phyloP scores from a whole-genome alignment of 73 alveolate species.

The Effrenium voratum region DNA sequence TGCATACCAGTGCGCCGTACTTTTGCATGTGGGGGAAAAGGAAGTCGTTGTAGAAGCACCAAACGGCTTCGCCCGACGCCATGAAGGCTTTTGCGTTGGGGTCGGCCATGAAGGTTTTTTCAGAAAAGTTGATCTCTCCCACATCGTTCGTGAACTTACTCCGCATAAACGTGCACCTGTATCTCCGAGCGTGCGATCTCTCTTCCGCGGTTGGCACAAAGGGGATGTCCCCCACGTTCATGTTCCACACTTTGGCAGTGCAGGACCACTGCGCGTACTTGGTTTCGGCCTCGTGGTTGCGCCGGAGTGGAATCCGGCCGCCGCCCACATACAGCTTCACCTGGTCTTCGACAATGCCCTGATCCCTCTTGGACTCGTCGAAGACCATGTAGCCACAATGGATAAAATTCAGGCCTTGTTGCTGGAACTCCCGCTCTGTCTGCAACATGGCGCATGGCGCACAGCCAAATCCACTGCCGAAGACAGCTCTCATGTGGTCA shows the following conservation, averaged over 20 bases:
- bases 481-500: slow-evolving; percentile 19
- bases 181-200: not conserved
- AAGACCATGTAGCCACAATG: not conserved
- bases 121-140: not conserved
- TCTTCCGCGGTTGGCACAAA: slow-evolving; percentile 23
- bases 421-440: slow-evolving; percentile 33
- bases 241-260: slow-evolving; percentile 24
- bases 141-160: not conserved
- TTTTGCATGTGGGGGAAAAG: not conserved
- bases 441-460: slow-evolving; percentile 10
- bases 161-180: slow-evolving; percentile 58
- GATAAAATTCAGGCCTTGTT: slow-evolving; percentile 8
- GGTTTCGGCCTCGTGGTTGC: slow-evolving; percentile 39
- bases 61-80: slow-evolving; percentile 44
- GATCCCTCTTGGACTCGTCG: slow-evolving; percentile 12
- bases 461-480: slow-evolving; percentile 31
- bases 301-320: slow-evolving; percentile 11
- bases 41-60: slow-evolving; percentile 27
- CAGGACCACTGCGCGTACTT: slow-evolving; percentile 8
- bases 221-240: slow-evolving; percentile 32
- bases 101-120: not conserved
- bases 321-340: slow-evolving; percentile 24
- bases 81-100: slow-evolving; percentile 12
- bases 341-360: not conserved
- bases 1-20: not conserved